phyloP scores from a whole-genome alignment of 2,329 filamentous ascomycete species.

The Aspergillus thermomutatus region DNA sequence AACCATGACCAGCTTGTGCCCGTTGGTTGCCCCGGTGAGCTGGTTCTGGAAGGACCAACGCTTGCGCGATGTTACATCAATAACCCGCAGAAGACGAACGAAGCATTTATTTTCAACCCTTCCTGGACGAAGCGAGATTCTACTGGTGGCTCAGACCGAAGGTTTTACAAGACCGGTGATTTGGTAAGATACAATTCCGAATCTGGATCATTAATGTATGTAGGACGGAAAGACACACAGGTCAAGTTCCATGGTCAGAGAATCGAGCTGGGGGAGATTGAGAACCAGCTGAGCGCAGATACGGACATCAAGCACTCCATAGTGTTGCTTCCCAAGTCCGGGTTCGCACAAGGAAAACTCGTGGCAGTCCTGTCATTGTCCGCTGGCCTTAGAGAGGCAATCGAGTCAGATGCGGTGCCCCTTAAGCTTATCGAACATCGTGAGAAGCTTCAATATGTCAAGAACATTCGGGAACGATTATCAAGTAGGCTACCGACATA shows the following conservation, averaged over 20 bases:
- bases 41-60: conserved; percentile 47
- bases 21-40: conserved; percentile 38
- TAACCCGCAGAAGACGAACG: conserved; percentile 55
- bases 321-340: conserved; percentile 34
- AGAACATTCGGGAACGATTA: conserved; percentile 28
- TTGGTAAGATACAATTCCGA: conserved; percentile 38
- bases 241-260: conserved; percentile 65
- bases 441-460: conserved; percentile 19
- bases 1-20: conserved; percentile 41
- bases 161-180: conserved; percentile 43
- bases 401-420: conserved; percentile 15
- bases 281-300: conserved; percentile 35
- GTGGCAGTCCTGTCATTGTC: conserved; percentile 31
- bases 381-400: conserved; percentile 16
- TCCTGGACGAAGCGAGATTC: conserved; percentile 48
- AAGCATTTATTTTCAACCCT: conserved; percentile 57
- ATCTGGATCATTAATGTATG: conserved; percentile 33
- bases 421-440: conserved; percentile 23
- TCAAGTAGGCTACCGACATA: conserved; percentile 41
- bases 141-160: conserved; percentile 15
- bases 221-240: conserved; percentile 65
- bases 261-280: conserved; percentile 58
- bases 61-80: conserved; percentile 62
- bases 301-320: conserved; percentile 32
- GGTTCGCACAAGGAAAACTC: conserved; percentile 31